Percentiles rank a stretch among this genome's conserved stretches.
phyloP scores from a whole-genome alignment of 352 stramenopile genomes.

The Elongisporangium prolatum region DNA sequence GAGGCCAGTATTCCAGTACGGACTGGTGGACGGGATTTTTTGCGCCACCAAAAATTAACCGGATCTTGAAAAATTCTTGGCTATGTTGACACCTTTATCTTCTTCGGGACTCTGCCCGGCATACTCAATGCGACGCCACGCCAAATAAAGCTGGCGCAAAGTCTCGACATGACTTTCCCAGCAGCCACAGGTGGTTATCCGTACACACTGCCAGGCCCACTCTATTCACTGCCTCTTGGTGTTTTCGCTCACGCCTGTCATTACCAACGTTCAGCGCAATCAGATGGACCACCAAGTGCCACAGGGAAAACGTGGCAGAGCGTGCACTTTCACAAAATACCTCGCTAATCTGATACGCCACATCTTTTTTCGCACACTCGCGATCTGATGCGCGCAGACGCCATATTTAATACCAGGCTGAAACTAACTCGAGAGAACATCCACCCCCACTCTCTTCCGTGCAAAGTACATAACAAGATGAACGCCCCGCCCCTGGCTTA shows the following conservation, averaged over 20 bases:
- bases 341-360: not conserved
- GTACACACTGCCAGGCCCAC: not conserved
- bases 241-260: not conserved
- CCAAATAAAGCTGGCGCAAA: not conserved
- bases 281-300: not conserved
- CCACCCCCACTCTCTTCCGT: not conserved
- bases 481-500: not conserved
- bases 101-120: not conserved
- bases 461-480: constrained; percentile 7
- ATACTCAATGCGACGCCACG: not conserved
- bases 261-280: not conserved
- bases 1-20: not conserved
- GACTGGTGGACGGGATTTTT: not conserved
- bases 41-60: too few species aligned
- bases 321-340: not conserved
- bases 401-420: not conserved
- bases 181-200: not conserved
- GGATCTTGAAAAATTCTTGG: too few species aligned
- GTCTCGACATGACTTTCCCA: not conserved
- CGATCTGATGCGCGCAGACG: not conserved
- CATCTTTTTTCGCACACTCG: not conserved
- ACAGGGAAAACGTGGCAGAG: not conserved
- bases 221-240: not conserved
- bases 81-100: not conserved
- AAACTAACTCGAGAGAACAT: not conserved